Percentiles rank a stretch among this genome's conserved stretches.
phyloP scores from a whole-genome alignment of 176 grass and related monocot genomes.

The Carex scoparia region DNA sequence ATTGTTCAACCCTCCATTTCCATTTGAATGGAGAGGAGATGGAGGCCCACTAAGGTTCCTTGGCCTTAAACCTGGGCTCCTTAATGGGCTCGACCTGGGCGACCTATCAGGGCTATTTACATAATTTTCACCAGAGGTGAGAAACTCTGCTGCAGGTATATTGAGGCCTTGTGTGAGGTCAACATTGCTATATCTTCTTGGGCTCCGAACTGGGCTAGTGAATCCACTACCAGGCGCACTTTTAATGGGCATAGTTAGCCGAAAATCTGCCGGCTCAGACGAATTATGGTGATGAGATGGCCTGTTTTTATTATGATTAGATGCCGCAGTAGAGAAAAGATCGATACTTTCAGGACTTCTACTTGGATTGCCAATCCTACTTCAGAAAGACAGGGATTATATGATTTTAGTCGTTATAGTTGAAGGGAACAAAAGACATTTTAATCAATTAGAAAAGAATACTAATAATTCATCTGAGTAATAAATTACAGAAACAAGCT shows the following conservation, averaged over 20 bases:
- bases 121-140: conserved; percentile 53
- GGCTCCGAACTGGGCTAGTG: conserved; percentile 60
- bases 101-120: conserved; percentile 44
- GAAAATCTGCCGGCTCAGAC: conserved; percentile 43
- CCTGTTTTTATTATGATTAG: conserved; percentile 38
- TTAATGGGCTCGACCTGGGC: conserved; percentile 37
- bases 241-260: conserved; percentile 70
- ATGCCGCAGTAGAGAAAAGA: conserved; percentile 30
- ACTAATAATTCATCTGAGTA: neutral
- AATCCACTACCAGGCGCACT: conserved; percentile 78
- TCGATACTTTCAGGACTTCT: conserved; percentile 45
- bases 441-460: neutral
- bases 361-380: conserved; percentile 39
- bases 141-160: conserved; percentile 38
- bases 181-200: conserved; percentile 58
- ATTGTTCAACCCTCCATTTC: conserved; percentile 40
- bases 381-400: conserved; percentile 25
- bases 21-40: conserved; percentile 63
- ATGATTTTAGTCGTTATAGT: conserved; percentile 14
- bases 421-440: conserved; percentile 5
- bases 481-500: neutral
- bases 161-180: conserved; percentile 56
- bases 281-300: conserved; percentile 53
- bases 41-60: conserved; percentile 75
- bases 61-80: conserved; percentile 37